Evolutionary conservation across 495 filamentous ascomycete genomes (phyloP).

Genomic region (Penicillium daleae): DNA sequence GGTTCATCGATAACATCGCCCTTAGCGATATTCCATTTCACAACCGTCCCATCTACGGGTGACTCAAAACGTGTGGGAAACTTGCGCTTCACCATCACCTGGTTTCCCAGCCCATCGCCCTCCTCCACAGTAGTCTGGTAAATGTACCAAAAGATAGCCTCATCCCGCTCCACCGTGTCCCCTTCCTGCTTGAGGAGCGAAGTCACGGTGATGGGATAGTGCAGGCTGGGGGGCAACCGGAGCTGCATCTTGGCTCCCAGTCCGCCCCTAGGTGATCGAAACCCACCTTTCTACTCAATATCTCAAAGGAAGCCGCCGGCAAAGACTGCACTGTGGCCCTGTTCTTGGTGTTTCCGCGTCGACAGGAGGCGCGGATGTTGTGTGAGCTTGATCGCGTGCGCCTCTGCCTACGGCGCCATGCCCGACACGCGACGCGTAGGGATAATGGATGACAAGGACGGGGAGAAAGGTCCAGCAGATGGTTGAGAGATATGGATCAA

Average conservation of each 20-base stretch:
- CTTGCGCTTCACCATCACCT: conserved; percentile 67
- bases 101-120: conserved; percentile 69
- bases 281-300: conserved; percentile 14
- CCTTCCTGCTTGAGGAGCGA: conserved; percentile 76
- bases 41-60: conserved; percentile 76
- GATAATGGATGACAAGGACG: not conserved
- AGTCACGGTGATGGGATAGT: conserved; percentile 94
- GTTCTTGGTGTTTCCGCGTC: conserved; percentile 9
- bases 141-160: conserved; percentile 79
- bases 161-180: conserved; percentile 73
- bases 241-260: conserved; percentile 51
- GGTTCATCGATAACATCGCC: conserved; percentile 67
- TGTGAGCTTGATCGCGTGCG: conserved; percentile 33
- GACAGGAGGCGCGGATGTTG: conserved; percentile 13
- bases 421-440: conserved; percentile 35
- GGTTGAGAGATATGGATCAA: not conserved
- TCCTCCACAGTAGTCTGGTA: conserved; percentile 78
- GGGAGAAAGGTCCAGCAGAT: not conserved
- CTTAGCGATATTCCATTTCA: conserved; percentile 71
- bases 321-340: not conserved
- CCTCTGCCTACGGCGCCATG: conserved; percentile 40
- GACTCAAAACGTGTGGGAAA: conserved; percentile 80
- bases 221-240: conserved; percentile 60
- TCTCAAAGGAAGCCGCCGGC: not conserved
- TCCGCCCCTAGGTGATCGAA: conserved; percentile 26